These are phyloP conservation scores for Lactarius indigo DNA, from an alignment of 768 basidiomycete species.

Conservation along the genomic window DNA sequence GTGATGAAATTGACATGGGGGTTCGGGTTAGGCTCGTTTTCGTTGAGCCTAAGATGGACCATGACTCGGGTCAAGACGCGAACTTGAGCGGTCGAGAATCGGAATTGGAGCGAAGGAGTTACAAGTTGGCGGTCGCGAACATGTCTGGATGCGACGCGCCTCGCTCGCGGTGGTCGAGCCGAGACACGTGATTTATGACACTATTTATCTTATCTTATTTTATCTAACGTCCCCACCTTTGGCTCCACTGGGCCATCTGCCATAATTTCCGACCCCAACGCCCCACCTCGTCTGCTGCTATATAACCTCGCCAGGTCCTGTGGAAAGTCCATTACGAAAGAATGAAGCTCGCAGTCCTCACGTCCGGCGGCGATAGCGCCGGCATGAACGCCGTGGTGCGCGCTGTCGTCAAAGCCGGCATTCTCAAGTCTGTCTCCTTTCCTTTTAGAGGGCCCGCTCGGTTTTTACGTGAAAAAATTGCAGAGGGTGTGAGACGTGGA, in stretches of 20 bases:
- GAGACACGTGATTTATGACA: not conserved
- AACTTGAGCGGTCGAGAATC: not conserved
- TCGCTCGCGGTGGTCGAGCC: not conserved
- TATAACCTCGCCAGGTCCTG: conserved; percentile 5
- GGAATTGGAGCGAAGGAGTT: not conserved
- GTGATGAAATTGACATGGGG: conserved; percentile 74
- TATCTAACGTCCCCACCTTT: not conserved
- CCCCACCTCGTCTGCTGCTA: not conserved
- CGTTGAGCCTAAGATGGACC: conserved; percentile 75
- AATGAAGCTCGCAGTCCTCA: conserved; percentile 93
- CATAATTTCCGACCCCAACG: conserved; percentile 20
- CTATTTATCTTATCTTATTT: conserved; percentile 14
- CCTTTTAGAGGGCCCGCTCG: not conserved
- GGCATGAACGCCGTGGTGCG: conserved; percentile 97
- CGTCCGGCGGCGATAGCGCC: conserved; percentile 95
- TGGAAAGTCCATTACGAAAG: not conserved
- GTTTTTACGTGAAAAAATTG: not conserved
- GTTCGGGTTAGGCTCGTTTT: conserved; percentile 68
- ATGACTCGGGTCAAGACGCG: conserved; percentile 35
- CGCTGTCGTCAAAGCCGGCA: conserved; percentile 87
- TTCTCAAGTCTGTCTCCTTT: conserved; percentile 63
- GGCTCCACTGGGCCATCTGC: not conserved
- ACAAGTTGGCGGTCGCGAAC: not conserved
- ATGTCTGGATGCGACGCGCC: not conserved
- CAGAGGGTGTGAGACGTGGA: conserved; percentile 94